Evolutionary conservation across 106 monocot genomes (phyloP), one percentile per base, ranked within the genome.

Genomic region (Iris macrosiphon): DNA sequence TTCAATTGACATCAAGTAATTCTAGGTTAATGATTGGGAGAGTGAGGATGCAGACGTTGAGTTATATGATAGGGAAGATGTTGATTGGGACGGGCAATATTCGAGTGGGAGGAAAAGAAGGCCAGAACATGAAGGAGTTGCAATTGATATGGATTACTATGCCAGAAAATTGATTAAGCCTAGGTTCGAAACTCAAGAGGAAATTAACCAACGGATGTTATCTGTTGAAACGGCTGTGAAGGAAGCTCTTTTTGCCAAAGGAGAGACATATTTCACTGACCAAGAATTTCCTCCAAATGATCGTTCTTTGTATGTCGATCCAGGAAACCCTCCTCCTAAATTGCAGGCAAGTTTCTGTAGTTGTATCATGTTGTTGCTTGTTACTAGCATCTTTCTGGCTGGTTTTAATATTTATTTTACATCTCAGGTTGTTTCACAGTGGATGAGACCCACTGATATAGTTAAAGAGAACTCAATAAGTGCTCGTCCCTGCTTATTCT

Each of bases 1-100:
- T 23, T 38, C 12, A 15, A 28, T 57, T 57, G 57, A 41, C 27
- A 41, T 35, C 25, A 3, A 15, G 2, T 38, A 17, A 45, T 40
- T 31, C 39, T 45, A 98, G 98, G 72, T 61, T 23, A 69, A 84
- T 74, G 90, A 90, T 31, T 87, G 87, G 98, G 98, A 91, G 47
- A 87, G 72, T 65, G 98, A 87, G 52, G 91, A 73, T 48, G 87
- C 83, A 49, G 88, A 96, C 52, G 73, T 83, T 59, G 98, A 98
- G 34, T 31, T 90, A 27, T 98, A 80, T 72, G 98, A 98, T 58
- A 76, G 91, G 31, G 98, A 91, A 27, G 98, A 98, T 71, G 91
- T 98, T 29, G 98, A 98, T 17, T 98, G 98, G 98, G 98, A 98
- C 65, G 87, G 91, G 24, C 98, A 98, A 63, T 98, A 83, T 70